Evolutionary conservation across 805 yeast species (phyloP), one percentile per base, ranked within the genome.

Genomic region (Wickerhamomyces canadensis): DNA sequence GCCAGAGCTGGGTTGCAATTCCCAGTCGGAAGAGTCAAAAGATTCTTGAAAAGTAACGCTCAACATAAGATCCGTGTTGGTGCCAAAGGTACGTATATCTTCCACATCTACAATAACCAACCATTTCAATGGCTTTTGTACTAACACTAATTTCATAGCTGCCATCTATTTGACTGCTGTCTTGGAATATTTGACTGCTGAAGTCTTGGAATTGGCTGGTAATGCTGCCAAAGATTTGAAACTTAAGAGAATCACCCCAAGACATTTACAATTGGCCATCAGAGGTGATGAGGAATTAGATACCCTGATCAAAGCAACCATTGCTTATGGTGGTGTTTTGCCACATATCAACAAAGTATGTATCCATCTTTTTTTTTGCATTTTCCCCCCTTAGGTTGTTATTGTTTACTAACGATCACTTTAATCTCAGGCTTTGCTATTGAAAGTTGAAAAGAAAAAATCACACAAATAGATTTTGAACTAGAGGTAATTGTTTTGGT

Each of bases 11-110:
- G 96, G 19, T 70, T 88, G 61, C 93, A 84, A 62, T 93, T 93
- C 70, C 99, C 99, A 35, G 98, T 94, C 27, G 99, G 99, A 43
- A 87, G 99, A 81, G 88, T 93, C 54, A 91, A 93, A 77, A 80
- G 98, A 71, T 91, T 88, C 62, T 73, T 93, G 64, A 91, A 89
- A 72, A 81, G 74, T 63, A 85, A 83, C 48, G 95, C 96, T 16
- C 93, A 86, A 60, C 86, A 85, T 65, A 77, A 74, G 57, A 74
- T 76, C 47, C 68, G 96, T 62, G 94, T 87, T 34, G 96, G 96
- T 41, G 76, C 84, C 62, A 65, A 82, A 66, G 65, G 73, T 61
- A 44, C 33, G 52, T 45, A 9, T 8, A 16, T 9, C 14, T 15
- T 3, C 18, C 8, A 19, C 19, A 4, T 9, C 12, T 21, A 11